Percentiles rank a stretch among this genome's conserved stretches.
phyloP scores from a whole-genome alignment of 75 land plant genomes.

The Gnetum montanum region DNA sequence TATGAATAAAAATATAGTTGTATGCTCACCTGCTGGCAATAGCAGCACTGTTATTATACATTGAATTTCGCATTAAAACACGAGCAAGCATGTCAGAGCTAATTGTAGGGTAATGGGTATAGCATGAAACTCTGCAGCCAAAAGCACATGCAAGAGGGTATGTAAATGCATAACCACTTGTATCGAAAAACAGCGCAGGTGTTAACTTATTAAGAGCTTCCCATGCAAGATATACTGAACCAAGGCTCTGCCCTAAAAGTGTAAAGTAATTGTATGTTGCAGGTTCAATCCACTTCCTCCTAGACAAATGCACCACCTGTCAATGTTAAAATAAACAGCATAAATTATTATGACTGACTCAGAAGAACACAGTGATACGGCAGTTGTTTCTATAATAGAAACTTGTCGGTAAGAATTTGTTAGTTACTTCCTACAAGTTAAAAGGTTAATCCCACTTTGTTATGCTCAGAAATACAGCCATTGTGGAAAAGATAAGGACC shows the following conservation, averaged over 20 bases:
- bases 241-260: constrained; percentile 92
- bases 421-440: too few species aligned
- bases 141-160: constrained; percentile 85
- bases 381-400: too few species aligned
- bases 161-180: constrained; percentile 96
- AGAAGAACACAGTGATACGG: too few species aligned
- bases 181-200: constrained; percentile 77
- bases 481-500: too few species aligned
- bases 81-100: constrained; percentile 92
- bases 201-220: constrained; percentile 79
- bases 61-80: constrained; percentile 48
- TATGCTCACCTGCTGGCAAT: constrained; percentile 91
- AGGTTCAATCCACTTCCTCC: constrained; percentile 92
- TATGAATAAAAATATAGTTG: constrained; percentile 18
- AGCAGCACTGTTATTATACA: constrained; percentile 70
- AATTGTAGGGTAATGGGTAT: constrained; percentile 98
- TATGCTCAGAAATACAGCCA: too few species aligned
- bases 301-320: constrained; percentile 73
- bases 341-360: too few species aligned
- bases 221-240: constrained; percentile 86
- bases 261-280: constrained; percentile 81
- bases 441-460: too few species aligned
- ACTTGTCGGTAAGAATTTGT: too few species aligned
- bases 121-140: constrained; percentile 92
- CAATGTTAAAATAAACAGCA: constrained; percentile 5